phyloP scores from a whole-genome alignment of 2,329 filamentous ascomycete species.

The Epicoccum sorghinum region DNA sequence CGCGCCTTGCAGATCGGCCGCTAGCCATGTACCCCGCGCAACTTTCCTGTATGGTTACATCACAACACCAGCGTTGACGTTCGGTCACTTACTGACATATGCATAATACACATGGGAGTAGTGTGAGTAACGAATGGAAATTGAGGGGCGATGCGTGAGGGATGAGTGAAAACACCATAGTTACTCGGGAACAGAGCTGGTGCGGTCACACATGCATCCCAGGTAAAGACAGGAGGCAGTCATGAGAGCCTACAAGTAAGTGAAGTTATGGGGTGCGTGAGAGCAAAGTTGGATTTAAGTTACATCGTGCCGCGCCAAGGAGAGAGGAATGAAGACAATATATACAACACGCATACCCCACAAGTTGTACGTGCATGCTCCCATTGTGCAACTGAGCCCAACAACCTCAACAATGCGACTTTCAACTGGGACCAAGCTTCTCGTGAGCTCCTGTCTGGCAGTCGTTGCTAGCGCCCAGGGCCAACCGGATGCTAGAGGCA shows the following conservation, averaged over 20 bases:
- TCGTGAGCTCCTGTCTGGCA: slow-evolving; percentile 1
- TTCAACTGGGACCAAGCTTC: not conserved
- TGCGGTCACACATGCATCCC: too few relatives aligned
- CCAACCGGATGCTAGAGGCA: slow-evolving; percentile 12
- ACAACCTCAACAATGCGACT: not conserved
- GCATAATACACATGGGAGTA: not conserved
- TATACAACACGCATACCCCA: not conserved
- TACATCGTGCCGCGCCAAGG: slow-evolving; percentile 17
- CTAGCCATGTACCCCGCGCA: slow-evolving; percentile 16
- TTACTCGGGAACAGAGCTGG: too few relatives aligned
- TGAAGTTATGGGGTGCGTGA: too few relatives aligned
- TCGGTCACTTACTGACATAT: not conserved
- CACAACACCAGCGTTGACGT: not conserved
- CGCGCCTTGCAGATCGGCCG: slow-evolving; percentile 5
- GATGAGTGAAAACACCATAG: too few relatives aligned
- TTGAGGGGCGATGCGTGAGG: not conserved
- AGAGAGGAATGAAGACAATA: slow-evolving; percentile 7
- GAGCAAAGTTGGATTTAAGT: not conserved
- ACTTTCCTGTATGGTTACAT: slow-evolving; percentile 15
- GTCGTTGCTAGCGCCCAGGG: slow-evolving; percentile 20
- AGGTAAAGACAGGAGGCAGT: too few relatives aligned
- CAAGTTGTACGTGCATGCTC: not conserved
- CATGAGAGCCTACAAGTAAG: too few relatives aligned
- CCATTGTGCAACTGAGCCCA: not conserved
- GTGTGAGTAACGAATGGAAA: not conserved